A percentile compares a stretch with the other conserved stretches of the same genome.
phyloP scores from a whole-genome alignment of 2,329 filamentous ascomycete genomes.

The Stagonosporopsis chrysanthemi region DNA sequence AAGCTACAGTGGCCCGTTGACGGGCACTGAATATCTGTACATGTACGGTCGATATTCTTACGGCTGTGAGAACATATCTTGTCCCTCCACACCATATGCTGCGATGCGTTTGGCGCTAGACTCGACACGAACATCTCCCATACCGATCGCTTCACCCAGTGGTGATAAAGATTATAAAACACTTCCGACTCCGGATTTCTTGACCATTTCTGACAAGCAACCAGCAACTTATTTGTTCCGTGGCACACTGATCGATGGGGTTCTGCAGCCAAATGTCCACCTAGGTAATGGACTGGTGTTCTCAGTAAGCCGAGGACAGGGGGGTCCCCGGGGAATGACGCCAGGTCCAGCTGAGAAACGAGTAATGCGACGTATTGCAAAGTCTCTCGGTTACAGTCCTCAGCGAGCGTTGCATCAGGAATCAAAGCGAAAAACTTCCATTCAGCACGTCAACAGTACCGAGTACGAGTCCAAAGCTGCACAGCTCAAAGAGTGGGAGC shows the following conservation, averaged over 20 bases:
- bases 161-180: neutral
- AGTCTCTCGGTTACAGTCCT: neutral
- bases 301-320: neutral
- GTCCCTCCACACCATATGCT: neutral
- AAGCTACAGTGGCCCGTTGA: no score
- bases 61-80: neutral
- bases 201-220: neutral
- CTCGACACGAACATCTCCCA: neutral
- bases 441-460: neutral
- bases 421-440: neutral
- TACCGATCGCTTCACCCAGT: neutral
- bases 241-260: conserved; percentile 29
- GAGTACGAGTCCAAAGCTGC: neutral
- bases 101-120: neutral
- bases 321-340: neutral
- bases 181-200: neutral
- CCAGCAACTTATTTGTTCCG: conserved; percentile 21
- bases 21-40: neutral
- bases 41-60: neutral
- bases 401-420: neutral
- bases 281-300: neutral
- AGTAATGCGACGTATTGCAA: neutral
- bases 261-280: conserved; percentile 32
- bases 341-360: neutral
- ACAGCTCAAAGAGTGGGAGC: neutral